Evolutionary conservation across 73 alveolate species (phyloP), one percentile per base, ranked within the genome.

Genomic region (Stentor roeselii): DNA sequence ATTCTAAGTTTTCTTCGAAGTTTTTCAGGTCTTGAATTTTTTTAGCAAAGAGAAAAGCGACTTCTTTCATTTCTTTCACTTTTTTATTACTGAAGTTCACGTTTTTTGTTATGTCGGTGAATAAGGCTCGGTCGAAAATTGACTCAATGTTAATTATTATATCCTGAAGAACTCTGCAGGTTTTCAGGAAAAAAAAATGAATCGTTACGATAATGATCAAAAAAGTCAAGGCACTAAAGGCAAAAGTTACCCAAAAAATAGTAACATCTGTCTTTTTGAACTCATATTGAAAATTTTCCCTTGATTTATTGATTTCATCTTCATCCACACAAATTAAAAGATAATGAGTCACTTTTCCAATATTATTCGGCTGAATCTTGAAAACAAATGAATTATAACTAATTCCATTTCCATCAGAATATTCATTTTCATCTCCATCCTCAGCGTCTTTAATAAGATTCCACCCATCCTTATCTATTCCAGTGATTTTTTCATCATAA

Each of bases 321-420:
- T 67, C 34, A 27, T 21, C 37, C 34, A 40, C 80, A 67, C 80
- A 67, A 0, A 67, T 32, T 21, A 67, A 27, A 0, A 67, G 21
- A 21, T 32, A 67, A 67, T 67, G 41, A 67, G 80, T 67, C 27
- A 67, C 34, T 27, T 67, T 67, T 67, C 37, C 41, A 21, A 67
- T 67, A 1, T 30, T 40, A 30, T 67, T 67, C 1, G 80, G 80
- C 1, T 67, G 37, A 21, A 67, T 32, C 21, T n/a, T 21, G 14
- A 27, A 11, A 27, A 30, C 34, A 27, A 67, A 36, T 21, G 80
- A 21, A n/a, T 30, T 21, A 67, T 67, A 67, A 21, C 21, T 2
- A 30, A 40, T 67, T 32, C 80, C 80, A 32, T 67, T 67, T 67
- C 15, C 14, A 67, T 67, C 80, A 27, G 80, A 30, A 32, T 27